Conservation (phyloP, 176 grass and related monocot genomes). For the Juncus inflexus region DNA sequence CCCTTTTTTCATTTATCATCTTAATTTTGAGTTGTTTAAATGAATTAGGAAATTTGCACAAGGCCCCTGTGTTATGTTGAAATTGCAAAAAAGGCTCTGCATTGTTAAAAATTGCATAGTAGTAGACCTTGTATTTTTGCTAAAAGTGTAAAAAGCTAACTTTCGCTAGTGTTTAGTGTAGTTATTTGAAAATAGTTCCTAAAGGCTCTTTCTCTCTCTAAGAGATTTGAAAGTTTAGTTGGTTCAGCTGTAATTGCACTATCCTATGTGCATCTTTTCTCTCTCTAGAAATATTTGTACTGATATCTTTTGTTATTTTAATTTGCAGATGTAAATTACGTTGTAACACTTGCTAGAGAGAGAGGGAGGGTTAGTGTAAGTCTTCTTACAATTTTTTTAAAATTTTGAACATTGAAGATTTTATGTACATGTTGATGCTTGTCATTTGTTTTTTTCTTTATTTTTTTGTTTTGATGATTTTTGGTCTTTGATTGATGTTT, state of each 20-base stretch:
- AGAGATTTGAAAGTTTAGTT: not conserved
- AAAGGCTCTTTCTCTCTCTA: no score
- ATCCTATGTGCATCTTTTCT: not conserved
- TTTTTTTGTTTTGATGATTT: no score
- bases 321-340: conserved; percentile 22
- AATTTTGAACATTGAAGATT: no score
- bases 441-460: no score
- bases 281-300: not conserved
- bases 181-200: not conserved
- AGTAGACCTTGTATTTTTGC: not conserved
- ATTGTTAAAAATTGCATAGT: no score
- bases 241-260: not conserved
- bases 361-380: not conserved
- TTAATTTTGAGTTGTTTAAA: no score
- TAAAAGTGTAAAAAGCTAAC: not conserved
- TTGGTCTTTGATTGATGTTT: no score
- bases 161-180: not conserved
- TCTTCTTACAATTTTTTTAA: not conserved
- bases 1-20: no score
- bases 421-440: no score
- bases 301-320: not conserved
- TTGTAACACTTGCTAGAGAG: not conserved
- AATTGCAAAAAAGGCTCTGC: no score
- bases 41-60: no score
- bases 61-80: no score